A percentile compares a stretch with the other conserved stretches of the same genome.
Conservation (phyloP, 2,329 filamentous ascomycete species). For the Colletotrichum plurivorum region DNA sequence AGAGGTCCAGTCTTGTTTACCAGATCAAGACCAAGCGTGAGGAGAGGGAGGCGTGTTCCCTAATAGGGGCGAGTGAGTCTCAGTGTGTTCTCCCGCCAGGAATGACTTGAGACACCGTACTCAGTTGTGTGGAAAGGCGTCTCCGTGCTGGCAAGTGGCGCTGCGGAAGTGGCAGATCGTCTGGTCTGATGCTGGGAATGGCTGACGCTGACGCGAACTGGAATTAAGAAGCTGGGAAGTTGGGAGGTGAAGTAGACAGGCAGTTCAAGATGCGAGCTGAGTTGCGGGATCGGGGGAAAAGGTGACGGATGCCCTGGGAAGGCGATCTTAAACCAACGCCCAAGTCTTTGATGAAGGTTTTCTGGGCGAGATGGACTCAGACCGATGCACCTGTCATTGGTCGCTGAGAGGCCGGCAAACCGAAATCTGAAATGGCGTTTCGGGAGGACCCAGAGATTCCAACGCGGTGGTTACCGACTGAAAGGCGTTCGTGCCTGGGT, state of each 20-base stretch:
- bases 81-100: slow-evolving; percentile 28
- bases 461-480: slow-evolving; percentile 34
- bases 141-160: slow-evolving; percentile 35
- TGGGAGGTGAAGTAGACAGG: background rate
- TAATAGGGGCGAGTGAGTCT: slow-evolving; percentile 36
- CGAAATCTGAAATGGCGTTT: slow-evolving; percentile 41
- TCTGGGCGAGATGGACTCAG: slow-evolving; percentile 26
- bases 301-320: slow-evolving; percentile 19
- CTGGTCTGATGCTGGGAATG: slow-evolving; percentile 5
- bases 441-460: slow-evolving; percentile 37
- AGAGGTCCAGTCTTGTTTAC: slow-evolving; percentile 24
- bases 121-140: slow-evolving; percentile 39
- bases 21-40: slow-evolving; percentile 28
- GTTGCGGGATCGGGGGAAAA: slow-evolving; percentile 7
- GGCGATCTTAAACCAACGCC: slow-evolving; percentile 38
- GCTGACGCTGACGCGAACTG: slow-evolving; percentile 12
- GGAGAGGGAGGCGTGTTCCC: slow-evolving; percentile 30
- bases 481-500: slow-evolving; percentile 32
- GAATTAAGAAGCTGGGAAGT: slow-evolving; percentile 8
- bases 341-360: slow-evolving; percentile 30
- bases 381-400: slow-evolving; percentile 37
- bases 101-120: slow-evolving; percentile 38
- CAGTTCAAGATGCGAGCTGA: slow-evolving; percentile 6
- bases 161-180: slow-evolving; percentile 17
- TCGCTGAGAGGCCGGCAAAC: slow-evolving; percentile 32